phyloP scores from a whole-genome alignment of 495 filamentous ascomycete species.

The Penicillium egyptiacum region DNA sequence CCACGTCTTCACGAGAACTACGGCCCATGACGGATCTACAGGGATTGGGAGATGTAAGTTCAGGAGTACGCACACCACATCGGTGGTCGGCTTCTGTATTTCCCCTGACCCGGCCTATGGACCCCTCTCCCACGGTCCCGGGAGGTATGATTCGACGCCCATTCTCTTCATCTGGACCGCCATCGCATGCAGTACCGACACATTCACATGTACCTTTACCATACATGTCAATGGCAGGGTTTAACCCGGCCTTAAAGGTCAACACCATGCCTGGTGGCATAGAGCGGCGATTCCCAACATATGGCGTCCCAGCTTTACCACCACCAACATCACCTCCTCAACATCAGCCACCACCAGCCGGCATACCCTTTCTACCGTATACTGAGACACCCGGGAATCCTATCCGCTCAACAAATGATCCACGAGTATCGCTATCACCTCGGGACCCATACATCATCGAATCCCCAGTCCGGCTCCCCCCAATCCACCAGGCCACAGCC shows the following conservation, averaged over 20 bases:
- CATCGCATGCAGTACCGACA: slow-evolving; percentile 27
- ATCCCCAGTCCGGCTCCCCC: slow-evolving; percentile 45
- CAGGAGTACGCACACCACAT: slow-evolving; percentile 27
- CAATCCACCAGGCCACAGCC: slow-evolving; percentile 40
- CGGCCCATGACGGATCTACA: slow-evolving; percentile 49
- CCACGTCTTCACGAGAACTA: slow-evolving; percentile 46
- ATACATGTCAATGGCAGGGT: slow-evolving; percentile 31
- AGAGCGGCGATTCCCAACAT: slow-evolving; percentile 33
- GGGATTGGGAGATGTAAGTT: slow-evolving; percentile 22
- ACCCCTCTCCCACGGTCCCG: slow-evolving; percentile 31
- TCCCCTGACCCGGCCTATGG: slow-evolving; percentile 36
- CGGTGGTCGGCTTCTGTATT: slow-evolving; percentile 42
- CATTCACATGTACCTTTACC: slow-evolving; percentile 33
- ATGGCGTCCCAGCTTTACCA: slow-evolving; percentile 30
- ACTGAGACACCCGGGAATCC: slow-evolving; percentile 25
- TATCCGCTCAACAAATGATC: slow-evolving; percentile 31
- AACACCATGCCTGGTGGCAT: slow-evolving; percentile 29
- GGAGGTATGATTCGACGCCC: slow-evolving; percentile 33
- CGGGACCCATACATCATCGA: slow-evolving; percentile 35
- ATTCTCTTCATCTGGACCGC: slow-evolving; percentile 42
- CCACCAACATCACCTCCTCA: slow-evolving; percentile 41
- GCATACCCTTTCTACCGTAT: slow-evolving; percentile 33
- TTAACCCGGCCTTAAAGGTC: slow-evolving; percentile 33
- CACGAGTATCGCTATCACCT: slow-evolving; percentile 29
- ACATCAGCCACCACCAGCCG: slow-evolving; percentile 30